Percentiles rank a stretch among this genome's conserved stretches.
phyloP scores from a whole-genome alignment of 2,329 filamentous ascomycete species.

The Sarocladium kiliense region DNA sequence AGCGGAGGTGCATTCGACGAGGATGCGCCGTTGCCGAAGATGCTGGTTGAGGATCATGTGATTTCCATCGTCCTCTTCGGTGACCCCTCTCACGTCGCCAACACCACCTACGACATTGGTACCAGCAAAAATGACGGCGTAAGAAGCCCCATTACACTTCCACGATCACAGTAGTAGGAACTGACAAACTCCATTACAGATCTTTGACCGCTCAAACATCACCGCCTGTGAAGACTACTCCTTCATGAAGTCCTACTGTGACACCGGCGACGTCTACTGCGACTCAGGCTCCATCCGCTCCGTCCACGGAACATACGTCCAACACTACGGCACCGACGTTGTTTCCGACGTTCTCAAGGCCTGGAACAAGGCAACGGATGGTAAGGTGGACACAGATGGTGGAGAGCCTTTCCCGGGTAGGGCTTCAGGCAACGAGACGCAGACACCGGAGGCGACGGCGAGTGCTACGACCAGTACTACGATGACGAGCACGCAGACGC shows the following conservation, averaged over 20 bases:
- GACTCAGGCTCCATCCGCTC: constrained; percentile 22
- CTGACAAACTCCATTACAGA: constrained; percentile 16
- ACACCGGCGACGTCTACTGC: constrained; percentile 36
- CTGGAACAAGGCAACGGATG: constrained; percentile 19
- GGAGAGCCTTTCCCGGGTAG: background rate
- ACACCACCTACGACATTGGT: constrained; percentile 29
- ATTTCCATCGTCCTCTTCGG: constrained; percentile 35
- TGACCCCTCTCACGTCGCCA: constrained; percentile 33
- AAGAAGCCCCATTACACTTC: constrained; percentile 15
- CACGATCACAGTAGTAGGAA: background rate
- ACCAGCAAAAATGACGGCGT: constrained; percentile 32
- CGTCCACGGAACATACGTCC: constrained; percentile 31
- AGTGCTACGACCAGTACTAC: background rate
- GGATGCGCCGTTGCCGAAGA: constrained; percentile 17
- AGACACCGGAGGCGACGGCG: background rate
- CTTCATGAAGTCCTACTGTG: constrained; percentile 35
- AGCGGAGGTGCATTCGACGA: constrained; percentile 22
- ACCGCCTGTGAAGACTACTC: constrained; percentile 29
- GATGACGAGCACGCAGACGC: background rate
- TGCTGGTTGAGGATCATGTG: constrained; percentile 27
- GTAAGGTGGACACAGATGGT: background rate
- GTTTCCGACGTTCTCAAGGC: constrained; percentile 29
- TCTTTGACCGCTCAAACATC: constrained; percentile 30
- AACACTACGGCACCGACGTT: constrained; percentile 27
- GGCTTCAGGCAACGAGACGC: background rate